These are phyloP conservation scores for Metschnikowia gelsemii DNA, from an alignment of 805 yeast species.

Conservation along the genomic window DNA sequence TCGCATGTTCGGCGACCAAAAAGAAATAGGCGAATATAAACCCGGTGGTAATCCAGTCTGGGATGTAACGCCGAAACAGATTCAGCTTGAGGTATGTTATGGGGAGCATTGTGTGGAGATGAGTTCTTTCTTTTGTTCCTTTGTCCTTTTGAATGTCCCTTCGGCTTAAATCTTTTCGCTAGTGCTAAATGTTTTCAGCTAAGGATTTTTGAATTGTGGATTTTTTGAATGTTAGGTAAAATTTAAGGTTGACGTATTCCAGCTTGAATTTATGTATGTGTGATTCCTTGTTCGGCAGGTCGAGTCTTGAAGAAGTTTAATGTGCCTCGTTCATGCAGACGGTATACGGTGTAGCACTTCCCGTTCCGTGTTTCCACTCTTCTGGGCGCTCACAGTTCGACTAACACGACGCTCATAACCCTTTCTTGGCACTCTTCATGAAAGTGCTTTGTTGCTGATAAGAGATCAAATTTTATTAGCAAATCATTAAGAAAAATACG, in stretches of 20 bases:
- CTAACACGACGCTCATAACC: no score
- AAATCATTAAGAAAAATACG: no score
- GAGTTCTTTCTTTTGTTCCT: neutral
- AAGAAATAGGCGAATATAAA: conserved; percentile 29
- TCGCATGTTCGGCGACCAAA: conserved; percentile 31
- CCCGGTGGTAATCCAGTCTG: conserved; percentile 34
- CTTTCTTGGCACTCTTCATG: no score
- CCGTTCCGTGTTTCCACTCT: neutral
- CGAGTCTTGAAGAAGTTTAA: neutral
- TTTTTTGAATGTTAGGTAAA: no score
- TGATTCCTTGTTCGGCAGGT: no score
- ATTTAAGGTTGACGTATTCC: no score
- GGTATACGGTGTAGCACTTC: neutral
- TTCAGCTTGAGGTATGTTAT: conserved; percentile 18
- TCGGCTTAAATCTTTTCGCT: no score
- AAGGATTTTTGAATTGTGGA: no score
- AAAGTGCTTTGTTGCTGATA: no score
- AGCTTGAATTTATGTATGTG: no score
- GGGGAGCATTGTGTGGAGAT: conserved; percentile 13
- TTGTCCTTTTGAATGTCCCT: neutral
- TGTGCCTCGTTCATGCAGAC: neutral
- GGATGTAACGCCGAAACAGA: conserved; percentile 23
- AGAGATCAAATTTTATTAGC: no score
- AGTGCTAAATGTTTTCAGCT: neutral
- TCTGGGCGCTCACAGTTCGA: no score